Conservation (phyloP, 345 rosid species). For the Ricinus communis region DNA sequence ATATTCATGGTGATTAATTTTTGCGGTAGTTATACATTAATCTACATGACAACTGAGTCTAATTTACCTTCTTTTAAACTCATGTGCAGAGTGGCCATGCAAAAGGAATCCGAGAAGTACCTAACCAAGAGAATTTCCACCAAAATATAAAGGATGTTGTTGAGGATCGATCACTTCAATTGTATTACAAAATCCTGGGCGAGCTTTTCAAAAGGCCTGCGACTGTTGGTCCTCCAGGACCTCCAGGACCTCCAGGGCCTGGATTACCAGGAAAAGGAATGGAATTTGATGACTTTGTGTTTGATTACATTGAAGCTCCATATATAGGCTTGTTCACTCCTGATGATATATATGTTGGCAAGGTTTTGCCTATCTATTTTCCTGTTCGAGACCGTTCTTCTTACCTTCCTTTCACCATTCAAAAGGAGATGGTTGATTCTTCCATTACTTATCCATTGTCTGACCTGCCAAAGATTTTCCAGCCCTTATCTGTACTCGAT, state of each 20-base stretch:
- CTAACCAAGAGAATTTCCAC: not conserved
- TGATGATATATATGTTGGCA: not conserved
- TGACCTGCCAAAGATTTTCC: not conserved
- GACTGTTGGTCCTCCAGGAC: not conserved
- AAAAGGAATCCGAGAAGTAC: not conserved
- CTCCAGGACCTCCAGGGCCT: not conserved
- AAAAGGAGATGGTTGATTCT: not conserved
- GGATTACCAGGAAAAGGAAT: too few species aligned
- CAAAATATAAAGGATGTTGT: not conserved
- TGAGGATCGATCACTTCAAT: not conserved
- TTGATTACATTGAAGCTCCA: not conserved
- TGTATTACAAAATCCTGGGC: not conserved
- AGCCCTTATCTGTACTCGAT: too few species aligned
- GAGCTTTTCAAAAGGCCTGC: not conserved
- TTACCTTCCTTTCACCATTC: not conserved
- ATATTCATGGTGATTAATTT: too few species aligned
- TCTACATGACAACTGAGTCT: too few species aligned
- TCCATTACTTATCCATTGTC: not conserved
- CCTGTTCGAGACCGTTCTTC: not conserved
- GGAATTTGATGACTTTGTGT: not conserved
- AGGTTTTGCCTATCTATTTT: not conserved
- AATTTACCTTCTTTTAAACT: too few species aligned
- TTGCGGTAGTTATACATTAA: too few species aligned
- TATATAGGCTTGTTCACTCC: not conserved
- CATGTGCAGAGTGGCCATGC: not conserved